Base-by-base conservation (phyloP, 2,329 filamentous ascomycete genomes). In the Trichoderma lentiforme region DNA sequence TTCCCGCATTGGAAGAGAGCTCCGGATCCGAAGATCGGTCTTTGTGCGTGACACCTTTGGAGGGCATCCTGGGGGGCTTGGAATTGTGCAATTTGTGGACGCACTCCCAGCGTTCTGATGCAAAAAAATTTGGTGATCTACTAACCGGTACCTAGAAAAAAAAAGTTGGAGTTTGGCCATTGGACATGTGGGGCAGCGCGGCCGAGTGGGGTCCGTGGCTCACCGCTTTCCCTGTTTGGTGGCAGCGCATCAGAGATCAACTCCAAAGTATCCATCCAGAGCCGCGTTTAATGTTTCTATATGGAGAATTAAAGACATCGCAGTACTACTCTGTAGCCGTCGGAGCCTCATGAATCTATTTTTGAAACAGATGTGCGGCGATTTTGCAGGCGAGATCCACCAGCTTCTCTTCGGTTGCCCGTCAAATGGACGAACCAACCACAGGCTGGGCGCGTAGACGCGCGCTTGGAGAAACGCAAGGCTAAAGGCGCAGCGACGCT, bases 391-490 rank as follows among this genome's bases (percentile, higher is more conserved):
- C 53, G 21, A 47, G 18, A 18, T 30, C 12, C 56, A 32, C 26
- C 47, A 26, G 53, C 56, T 60, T 58, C 15, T n/a, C 11, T 21
- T n/a, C 21, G 18, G 30, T 30, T 21, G 15, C 43, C 15, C 9
- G 24, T 32, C 56, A 21, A 9, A 57, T 5, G n/a, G 21, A 53
- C 24, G 64, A 67, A 58, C 64, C 64, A 67, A 67, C 51, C 32
- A 58, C 6, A 28, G 34, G 24, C 24, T 21, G 24, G 56, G 53
- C 36, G n/a, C 12, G 36, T 36, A 70, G 57, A 70, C 66, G 57
- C 66, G 66, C 66, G 66, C 57, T 62, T 70, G 21, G 24, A 36
- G 57, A 70, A 70, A 53, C 66, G 66, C 66, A 21, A 60, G 39
- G 39, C 61, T 51, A 34, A 24, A 32, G 47, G 18, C 28, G 56